Percentiles rank a stretch among this genome's conserved stretches.
These are phyloP conservation scores for Lentinula detonsa DNA, from an alignment of 768 basidiomycete species.

Conservation along the genomic window DNA sequence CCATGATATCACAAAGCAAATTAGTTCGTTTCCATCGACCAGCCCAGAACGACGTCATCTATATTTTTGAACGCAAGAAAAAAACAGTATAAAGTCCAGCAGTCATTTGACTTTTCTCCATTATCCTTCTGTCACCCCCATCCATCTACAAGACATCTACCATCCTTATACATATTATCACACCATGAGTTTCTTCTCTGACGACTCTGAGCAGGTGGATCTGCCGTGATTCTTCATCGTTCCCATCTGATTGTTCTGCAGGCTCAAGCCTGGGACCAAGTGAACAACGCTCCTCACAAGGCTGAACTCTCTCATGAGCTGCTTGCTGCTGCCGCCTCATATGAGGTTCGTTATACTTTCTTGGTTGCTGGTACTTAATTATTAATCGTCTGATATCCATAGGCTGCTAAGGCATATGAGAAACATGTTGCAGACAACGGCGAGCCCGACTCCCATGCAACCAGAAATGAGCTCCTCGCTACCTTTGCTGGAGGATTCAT, in stretches of 20 bases:
- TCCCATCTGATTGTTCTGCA: background rate
- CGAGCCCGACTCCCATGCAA: conserved; percentile 32
- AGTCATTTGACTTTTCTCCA: background rate
- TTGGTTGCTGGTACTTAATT: background rate
- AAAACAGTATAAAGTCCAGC: background rate
- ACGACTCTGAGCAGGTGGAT: conserved; percentile 9
- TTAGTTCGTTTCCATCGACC: background rate
- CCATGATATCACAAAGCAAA: background rate
- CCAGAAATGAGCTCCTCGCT: conserved; percentile 44
- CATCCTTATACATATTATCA: background rate
- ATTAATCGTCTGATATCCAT: background rate
- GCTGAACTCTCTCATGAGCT: conserved; percentile 47
- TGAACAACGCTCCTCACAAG: conserved; percentile 34
- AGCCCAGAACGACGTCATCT: background rate
- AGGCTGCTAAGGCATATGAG: conserved; percentile 47
- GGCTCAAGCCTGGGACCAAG: conserved; percentile 17
- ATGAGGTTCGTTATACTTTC: conserved; percentile 25
- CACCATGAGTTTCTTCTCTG: conserved; percentile 15
- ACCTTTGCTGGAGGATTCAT: conserved; percentile 34
- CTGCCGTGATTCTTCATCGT: too few species aligned
- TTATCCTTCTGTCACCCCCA: background rate
- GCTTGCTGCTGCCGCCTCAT: conserved; percentile 49
- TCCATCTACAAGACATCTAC: background rate
- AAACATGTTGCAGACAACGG: conserved; percentile 39
- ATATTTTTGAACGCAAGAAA: background rate